Conservation (phyloP, 768 basidiomycete species). For the Mycena vitilis region DNA sequence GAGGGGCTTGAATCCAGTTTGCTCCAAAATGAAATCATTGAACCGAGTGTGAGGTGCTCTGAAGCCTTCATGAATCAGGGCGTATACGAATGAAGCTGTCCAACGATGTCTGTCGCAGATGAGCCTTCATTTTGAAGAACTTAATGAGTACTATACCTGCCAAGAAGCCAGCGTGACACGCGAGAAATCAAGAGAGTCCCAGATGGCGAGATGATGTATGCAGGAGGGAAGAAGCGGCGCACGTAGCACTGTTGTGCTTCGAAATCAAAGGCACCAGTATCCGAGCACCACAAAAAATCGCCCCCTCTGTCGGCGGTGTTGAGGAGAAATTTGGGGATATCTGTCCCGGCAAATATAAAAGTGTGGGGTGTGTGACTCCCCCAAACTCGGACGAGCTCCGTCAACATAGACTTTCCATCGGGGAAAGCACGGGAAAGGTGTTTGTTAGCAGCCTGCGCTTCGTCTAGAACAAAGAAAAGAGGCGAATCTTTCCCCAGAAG, state of each 20-base stretch:
- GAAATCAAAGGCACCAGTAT: slow-evolving; percentile 10
- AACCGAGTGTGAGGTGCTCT: neutral
- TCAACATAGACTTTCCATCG: neutral
- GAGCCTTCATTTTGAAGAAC: neutral
- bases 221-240: slow-evolving; percentile 18
- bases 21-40: neutral
- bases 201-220: slow-evolving; percentile 9
- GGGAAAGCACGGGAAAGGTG: slow-evolving; percentile 6
- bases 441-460: slow-evolving; percentile 24
- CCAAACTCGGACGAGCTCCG: neutral
- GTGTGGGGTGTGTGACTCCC: neutral
- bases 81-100: slow-evolving; percentile 21
- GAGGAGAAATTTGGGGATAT: slow-evolving; percentile 23
- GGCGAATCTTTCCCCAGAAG: slow-evolving; percentile 2
- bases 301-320: neutral
- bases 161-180: slow-evolving; percentile 24
- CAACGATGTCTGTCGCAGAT: slow-evolving; percentile 21
- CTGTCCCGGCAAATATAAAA: slow-evolving; percentile 26
- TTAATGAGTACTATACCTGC: slow-evolving; percentile 14
- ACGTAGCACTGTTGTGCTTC: slow-evolving; percentile 16
- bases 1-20: neutral
- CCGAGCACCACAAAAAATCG: slow-evolving; percentile 6
- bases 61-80: neutral
- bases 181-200: slow-evolving; percentile 12
- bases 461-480: slow-evolving; percentile 29